These are phyloP conservation scores for Candida schatavii DNA, from an alignment of 805 yeast genomes.

Conservation along the genomic window DNA sequence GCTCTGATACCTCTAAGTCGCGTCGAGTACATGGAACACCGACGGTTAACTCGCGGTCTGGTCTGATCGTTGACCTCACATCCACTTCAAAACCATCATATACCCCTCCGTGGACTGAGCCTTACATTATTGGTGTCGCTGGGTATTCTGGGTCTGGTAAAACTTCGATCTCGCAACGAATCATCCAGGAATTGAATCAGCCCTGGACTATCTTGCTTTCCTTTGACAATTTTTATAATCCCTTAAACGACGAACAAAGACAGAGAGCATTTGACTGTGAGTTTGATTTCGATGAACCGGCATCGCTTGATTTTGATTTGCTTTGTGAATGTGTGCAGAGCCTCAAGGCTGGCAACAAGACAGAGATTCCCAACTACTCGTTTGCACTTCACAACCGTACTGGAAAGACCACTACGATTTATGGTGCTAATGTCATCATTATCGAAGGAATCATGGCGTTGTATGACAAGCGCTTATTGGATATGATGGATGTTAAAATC, in stretches of 20 bases:
- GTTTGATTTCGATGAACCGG: slow-evolving; percentile 85
- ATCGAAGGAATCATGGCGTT: slow-evolving; percentile 89
- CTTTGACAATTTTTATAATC: slow-evolving; percentile 87
- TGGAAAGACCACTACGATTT: slow-evolving; percentile 66
- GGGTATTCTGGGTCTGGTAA: slow-evolving; percentile 79
- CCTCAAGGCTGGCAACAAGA: slow-evolving; percentile 63
- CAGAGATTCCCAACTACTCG: slow-evolving; percentile 48
- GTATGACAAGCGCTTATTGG: slow-evolving; percentile 64
- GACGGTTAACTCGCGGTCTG: background rate
- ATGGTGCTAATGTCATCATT: slow-evolving; percentile 92
- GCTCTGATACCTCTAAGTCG: no score
- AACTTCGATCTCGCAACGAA: slow-evolving; percentile 82
- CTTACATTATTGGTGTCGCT: slow-evolving; percentile 46
- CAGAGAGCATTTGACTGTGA: slow-evolving; percentile 62
- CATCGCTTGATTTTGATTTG: slow-evolving; percentile 76
- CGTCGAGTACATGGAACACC: no score
- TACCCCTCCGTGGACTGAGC: slow-evolving; percentile 44
- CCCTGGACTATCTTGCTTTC: slow-evolving; percentile 94
- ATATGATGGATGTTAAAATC: slow-evolving; percentile 79
- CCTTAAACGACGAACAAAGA: slow-evolving; percentile 61
- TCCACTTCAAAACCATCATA: slow-evolving; percentile 13
- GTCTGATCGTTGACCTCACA: background rate
- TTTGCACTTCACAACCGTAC: slow-evolving; percentile 70
- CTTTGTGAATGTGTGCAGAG: slow-evolving; percentile 60
- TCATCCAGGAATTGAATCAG: slow-evolving; percentile 72